phyloP scores from a whole-genome alignment of 1,139 yeast species.

The Geotrichum carabidarum region DNA sequence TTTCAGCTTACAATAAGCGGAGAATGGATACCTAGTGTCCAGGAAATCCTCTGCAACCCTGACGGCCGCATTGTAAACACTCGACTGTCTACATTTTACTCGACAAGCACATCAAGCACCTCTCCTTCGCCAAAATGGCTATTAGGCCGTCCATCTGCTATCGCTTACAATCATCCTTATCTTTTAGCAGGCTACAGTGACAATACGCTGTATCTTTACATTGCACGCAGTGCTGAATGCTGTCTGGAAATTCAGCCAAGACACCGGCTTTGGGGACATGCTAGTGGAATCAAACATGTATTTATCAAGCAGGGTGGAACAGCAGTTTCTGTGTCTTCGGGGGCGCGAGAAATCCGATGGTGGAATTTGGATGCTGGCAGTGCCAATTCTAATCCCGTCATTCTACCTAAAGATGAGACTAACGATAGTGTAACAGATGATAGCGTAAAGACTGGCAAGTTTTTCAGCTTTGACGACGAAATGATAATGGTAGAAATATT shows the following conservation, averaged over 20 bases:
- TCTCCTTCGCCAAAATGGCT: conserved; percentile 13
- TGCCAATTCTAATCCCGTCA: not conserved
- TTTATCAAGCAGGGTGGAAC: conserved; percentile 20
- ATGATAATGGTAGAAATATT: conserved; percentile 18
- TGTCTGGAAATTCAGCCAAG: conserved; percentile 19
- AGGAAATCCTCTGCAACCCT: conserved; percentile 18
- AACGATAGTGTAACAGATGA: not conserved
- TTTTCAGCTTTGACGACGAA: conserved; percentile 21
- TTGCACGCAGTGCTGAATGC: conserved; percentile 19
- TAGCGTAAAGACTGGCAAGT: conserved; percentile 13
- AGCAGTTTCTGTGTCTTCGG: conserved; percentile 23
- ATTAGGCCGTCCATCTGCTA: conserved; percentile 10
- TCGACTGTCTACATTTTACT: conserved; percentile 17
- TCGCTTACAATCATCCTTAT: conserved; percentile 20
- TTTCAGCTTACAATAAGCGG: conserved; percentile 15
- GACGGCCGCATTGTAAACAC: conserved; percentile 20
- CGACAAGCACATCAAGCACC: conserved; percentile 3
- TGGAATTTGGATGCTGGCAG: conserved; percentile 21
- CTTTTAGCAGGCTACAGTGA: conserved; percentile 18
- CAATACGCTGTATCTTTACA: conserved; percentile 18
- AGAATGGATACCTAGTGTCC: conserved; percentile 19
- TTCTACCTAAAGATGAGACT: conserved; percentile 4
- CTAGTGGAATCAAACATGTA: conserved; percentile 20
- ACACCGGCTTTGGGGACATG: conserved; percentile 23
- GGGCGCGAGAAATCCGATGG: conserved; percentile 23